Conservation (phyloP, 1,139 yeast species). For the Casaregolazyma lundiana region DNA sequence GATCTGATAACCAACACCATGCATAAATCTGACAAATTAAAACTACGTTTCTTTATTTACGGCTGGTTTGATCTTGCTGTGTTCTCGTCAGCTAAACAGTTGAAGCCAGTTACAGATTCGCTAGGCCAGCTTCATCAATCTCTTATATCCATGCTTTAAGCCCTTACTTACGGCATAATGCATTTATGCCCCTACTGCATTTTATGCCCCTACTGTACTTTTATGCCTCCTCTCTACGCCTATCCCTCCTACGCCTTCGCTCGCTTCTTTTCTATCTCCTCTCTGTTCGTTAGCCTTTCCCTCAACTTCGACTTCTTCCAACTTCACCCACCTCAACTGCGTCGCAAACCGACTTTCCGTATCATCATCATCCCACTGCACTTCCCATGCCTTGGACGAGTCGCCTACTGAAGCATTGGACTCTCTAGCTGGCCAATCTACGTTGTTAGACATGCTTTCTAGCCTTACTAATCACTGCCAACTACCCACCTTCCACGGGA, state of each 20-base stretch:
- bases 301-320: not conserved
- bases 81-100: too few species aligned
- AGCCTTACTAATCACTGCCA: too few species aligned
- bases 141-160: too few species aligned
- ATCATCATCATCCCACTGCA: slow-evolving; percentile 92
- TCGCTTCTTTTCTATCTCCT: slow-evolving; percentile 25
- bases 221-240: not conserved
- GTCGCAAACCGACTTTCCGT: slow-evolving; percentile 79
- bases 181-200: too few species aligned
- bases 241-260: slow-evolving; percentile 1
- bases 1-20: too few species aligned
- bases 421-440: slow-evolving; percentile 50
- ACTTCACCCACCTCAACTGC: slow-evolving; percentile 44
- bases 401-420: slow-evolving; percentile 38
- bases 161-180: too few species aligned
- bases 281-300: slow-evolving; percentile 16
- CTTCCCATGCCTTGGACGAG: slow-evolving; percentile 75
- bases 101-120: too few species aligned
- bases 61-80: too few species aligned
- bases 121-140: too few species aligned
- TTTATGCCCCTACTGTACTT: too few species aligned
- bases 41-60: too few species aligned
- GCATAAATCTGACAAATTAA: too few species aligned
- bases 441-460: not conserved
- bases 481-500: slow-evolving; percentile 69